phyloP scores from a whole-genome alignment of 169 alveolate species.

The Cystoisospora suis region DNA sequence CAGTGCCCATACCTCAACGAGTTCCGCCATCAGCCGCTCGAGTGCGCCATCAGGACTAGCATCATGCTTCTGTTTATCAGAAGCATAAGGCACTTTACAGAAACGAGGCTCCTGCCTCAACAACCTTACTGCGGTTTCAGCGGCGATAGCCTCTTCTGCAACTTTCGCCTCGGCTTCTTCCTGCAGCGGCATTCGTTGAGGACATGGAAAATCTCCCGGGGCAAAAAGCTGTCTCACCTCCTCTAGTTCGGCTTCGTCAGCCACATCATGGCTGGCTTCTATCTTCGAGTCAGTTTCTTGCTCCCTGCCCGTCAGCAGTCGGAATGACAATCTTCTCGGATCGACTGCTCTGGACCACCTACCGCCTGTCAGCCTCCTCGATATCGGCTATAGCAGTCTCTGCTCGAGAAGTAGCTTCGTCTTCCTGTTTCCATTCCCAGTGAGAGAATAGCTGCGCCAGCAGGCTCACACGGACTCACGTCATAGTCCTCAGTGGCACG shows the following conservation, averaged over 20 bases:
- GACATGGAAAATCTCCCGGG: neutral
- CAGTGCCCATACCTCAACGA: slow-evolving; percentile 3
- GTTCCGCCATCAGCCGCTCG: slow-evolving; percentile 54
- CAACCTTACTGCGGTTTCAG: slow-evolving; percentile 33
- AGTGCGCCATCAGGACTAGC: slow-evolving; percentile 51
- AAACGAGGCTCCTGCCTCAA: neutral
- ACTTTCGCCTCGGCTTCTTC: slow-evolving; percentile 59
- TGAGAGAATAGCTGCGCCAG: neutral
- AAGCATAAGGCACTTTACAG: neutral
- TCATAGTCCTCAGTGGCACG: slow-evolving; percentile 7
- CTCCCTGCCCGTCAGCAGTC: no score
- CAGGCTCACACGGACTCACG: neutral
- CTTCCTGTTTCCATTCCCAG: neutral
- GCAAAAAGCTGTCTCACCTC: neutral
- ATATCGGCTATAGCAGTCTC: slow-evolving; percentile 2
- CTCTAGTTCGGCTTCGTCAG: slow-evolving; percentile 61
- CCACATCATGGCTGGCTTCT: slow-evolving; percentile 47
- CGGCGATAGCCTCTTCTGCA: slow-evolving; percentile 55
- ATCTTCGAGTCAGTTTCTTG: slow-evolving; percentile 27
- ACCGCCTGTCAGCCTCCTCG: slow-evolving; percentile 15
- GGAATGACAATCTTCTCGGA: no score
- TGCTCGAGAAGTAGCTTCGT: slow-evolving; percentile 9
- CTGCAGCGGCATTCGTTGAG: neutral
- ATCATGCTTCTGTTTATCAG: neutral
- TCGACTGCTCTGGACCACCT: neutral